Percentiles rank a stretch among this genome's conserved stretches.
phyloP scores from a whole-genome alignment of 208 protist species.

The Leishmania gerbilli region DNA sequence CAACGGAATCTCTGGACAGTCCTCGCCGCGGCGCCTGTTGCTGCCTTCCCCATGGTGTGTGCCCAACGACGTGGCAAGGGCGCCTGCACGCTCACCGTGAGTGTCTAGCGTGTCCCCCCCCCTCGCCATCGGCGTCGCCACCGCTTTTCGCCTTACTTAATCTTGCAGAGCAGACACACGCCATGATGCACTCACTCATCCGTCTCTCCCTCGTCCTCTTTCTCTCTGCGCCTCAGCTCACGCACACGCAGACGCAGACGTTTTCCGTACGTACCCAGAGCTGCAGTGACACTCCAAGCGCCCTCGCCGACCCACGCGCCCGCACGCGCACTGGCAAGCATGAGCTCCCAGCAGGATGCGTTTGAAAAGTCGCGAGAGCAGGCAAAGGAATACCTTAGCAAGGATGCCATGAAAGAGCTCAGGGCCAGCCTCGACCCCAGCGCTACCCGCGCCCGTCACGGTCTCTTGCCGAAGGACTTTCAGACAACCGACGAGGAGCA shows the following conservation, averaged over 20 bases:
- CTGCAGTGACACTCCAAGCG: background rate
- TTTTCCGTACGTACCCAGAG: background rate
- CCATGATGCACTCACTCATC: no score
- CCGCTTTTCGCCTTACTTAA: background rate
- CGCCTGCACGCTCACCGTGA: background rate
- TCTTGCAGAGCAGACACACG: background rate
- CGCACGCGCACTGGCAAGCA: background rate
- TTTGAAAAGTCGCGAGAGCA: conserved; percentile 37
- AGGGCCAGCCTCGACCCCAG: conserved; percentile 42
- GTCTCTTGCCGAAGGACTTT: conserved; percentile 59
- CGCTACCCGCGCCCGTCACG: conserved; percentile 53
- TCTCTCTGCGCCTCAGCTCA: background rate
- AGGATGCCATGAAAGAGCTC: conserved; percentile 62
- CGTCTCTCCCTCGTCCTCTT: background rate
- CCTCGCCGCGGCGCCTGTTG: background rate
- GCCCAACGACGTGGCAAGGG: background rate
- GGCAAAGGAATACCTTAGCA: conserved; percentile 60
- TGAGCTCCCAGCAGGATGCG: conserved; percentile 4
- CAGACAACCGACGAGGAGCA: conserved; percentile 61
- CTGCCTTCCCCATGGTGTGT: background rate
- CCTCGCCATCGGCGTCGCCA: background rate
- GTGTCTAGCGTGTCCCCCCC: background rate
- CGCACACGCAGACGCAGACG: background rate
- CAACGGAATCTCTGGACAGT: no score
- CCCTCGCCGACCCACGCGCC: background rate